phyloP scores from a whole-genome alignment of 192 early-diverging fungal genomes.

The Umbelopsis ramanniana region DNA sequence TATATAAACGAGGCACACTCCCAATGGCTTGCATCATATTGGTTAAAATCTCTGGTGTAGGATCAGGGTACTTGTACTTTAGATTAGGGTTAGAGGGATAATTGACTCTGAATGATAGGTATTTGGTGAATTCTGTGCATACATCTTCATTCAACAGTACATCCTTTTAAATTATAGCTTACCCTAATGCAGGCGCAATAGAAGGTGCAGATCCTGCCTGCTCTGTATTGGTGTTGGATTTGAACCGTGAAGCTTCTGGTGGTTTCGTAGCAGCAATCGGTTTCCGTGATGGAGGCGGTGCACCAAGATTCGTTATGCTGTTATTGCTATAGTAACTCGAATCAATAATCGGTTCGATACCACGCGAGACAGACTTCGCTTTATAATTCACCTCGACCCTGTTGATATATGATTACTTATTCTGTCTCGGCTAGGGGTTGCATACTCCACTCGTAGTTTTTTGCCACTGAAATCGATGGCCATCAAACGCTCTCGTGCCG shows the following conservation, averaged over 20 bases:
- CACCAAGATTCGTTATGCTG: neutral
- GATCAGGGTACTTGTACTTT: constrained; percentile 49
- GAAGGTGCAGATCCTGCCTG: too few species aligned
- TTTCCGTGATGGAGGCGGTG: too few species aligned
- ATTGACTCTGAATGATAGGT: constrained; percentile 30
- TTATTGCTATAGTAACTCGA: neutral
- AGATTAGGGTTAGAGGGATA: constrained; percentile 47
- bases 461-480: constrained; percentile 26
- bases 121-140: neutral
- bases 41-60: constrained; percentile 47
- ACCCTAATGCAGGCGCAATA: too few species aligned
- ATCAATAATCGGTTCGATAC: neutral
- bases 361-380: neutral
- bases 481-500: constrained; percentile 39
- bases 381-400: neutral
- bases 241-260: too few species aligned
- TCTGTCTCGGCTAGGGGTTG: constrained; percentile 32
- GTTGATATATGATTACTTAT: constrained; percentile 20
- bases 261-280: too few species aligned
- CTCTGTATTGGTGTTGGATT: too few species aligned
- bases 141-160: neutral
- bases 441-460: constrained; percentile 46
- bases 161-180: too few species aligned
- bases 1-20: constrained; percentile 55
- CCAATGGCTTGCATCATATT: constrained; percentile 62